Base-by-base conservation (phyloP, 78 protist species). In the Planoprotostelium fungivorum region DNA sequence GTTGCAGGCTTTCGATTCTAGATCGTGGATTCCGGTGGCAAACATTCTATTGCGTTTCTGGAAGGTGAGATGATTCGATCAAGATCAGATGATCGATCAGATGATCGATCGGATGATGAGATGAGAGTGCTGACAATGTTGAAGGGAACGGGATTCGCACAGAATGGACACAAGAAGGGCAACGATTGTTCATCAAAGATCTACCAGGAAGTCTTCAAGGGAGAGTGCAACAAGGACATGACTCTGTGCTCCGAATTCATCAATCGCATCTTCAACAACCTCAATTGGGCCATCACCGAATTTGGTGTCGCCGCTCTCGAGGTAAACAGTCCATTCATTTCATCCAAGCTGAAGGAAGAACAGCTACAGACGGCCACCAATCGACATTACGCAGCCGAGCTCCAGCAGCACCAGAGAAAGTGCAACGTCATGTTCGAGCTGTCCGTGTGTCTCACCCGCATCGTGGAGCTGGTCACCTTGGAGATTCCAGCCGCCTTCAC, bases 241-340 rank as follows among this genome's bases (percentile, higher is more conserved):
- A 10, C n/a, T 10, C 86, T 84, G 36, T 84, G n/a, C 25, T n/a
- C 36, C 25, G 37, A 34, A 5, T 84, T 84, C 34, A 9, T 84
- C 23, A 84, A 84, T 10, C 1, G 10, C 34, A 34, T 34, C 10
- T 84, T 84, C 34, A 84, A 84, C 86, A 34, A 29, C 37, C 86
- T 84, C 23, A 84, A 84, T 34, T 84, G 86, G 86, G n/a, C 86
- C 25, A 29, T 84, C 31, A 84, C 86, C 86, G 86, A 84, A 10
- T 34, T 84, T 34, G n/a, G 37, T 84, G 86, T 84, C 31, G 86
- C 86, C 73, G 73, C 73, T 25, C 5, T 25, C 73, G 16, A 51
- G 73, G 73, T 51, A 51, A 51, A 51, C 5, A 16, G 73, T 25
- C 5, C 16, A 51, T 51, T 16, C 16, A 51, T 51, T 51, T 16